These are phyloP conservation scores for Phaeophleospora eucalypticola DNA, from an alignment of 2,329 filamentous ascomycete genomes.

Conservation along the genomic window DNA sequence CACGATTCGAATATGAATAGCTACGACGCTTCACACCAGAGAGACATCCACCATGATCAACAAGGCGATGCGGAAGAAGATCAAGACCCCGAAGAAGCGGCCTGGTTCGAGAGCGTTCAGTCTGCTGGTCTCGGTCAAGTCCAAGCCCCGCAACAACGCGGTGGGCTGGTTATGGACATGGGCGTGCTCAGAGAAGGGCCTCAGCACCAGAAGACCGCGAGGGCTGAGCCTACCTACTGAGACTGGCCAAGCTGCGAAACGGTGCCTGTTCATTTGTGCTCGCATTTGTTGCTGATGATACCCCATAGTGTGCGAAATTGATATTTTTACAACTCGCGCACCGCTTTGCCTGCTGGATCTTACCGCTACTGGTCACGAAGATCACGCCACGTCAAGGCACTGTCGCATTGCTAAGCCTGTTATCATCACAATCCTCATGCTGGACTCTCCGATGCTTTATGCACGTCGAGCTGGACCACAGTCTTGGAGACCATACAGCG, in stretches of 20 bases:
- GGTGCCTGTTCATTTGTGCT: not conserved
- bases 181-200: conserved; percentile 11
- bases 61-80: conserved; percentile 15
- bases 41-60: conserved; percentile 5
- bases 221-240: conserved; percentile 4
- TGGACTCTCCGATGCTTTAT: too few species aligned
- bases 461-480: too few species aligned
- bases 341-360: too few species aligned
- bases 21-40: conserved; percentile 10
- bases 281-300: conserved; percentile 2
- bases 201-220: conserved; percentile 3
- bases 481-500: too few species aligned
- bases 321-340: not conserved
- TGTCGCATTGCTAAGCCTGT: too few species aligned
- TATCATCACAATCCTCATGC: too few species aligned
- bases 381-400: too few species aligned
- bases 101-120: conserved; percentile 31
- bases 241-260: not conserved
- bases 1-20: conserved; percentile 9
- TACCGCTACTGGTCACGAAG: too few species aligned
- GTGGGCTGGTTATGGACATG: conserved; percentile 28
- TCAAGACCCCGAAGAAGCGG: conserved; percentile 26
- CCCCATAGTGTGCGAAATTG: not conserved
- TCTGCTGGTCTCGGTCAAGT: conserved; percentile 21
- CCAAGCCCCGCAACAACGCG: conserved; percentile 26